phyloP scores from a whole-genome alignment of 139 green algal species.

The Chlorokybus atmophyticus region DNA sequence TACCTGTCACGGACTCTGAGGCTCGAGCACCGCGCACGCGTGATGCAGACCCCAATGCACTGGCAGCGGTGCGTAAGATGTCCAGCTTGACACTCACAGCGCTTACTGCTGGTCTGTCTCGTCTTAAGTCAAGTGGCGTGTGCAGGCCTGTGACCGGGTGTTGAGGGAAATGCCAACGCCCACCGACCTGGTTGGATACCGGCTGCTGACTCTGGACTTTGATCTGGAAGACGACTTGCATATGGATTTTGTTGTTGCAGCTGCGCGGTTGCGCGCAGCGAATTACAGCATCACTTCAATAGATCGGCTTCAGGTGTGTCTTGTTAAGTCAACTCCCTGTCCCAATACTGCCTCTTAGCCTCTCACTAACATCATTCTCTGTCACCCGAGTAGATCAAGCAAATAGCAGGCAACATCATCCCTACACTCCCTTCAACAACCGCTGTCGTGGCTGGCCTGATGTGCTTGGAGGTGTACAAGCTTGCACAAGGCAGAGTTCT shows the following conservation, averaged over 20 bases:
- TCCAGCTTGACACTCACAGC: no score
- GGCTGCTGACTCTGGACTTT: conserved; percentile 12
- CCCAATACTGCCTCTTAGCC: not conserved
- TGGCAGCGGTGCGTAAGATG: no score
- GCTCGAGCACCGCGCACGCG: no score
- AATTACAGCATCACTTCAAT: conserved; percentile 24
- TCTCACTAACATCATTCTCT: no score
- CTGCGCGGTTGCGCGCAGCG: conserved; percentile 14
- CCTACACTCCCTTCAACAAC: conserved; percentile 16
- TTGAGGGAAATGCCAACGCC: conserved; percentile 16
- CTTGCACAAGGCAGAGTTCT: conserved; percentile 12
- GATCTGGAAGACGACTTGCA: conserved; percentile 8
- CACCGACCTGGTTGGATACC: conserved; percentile 16
- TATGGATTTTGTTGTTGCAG: conserved; percentile 15
- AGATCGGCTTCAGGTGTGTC: not conserved
- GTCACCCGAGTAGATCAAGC: no score
- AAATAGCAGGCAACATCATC: conserved; percentile 11
- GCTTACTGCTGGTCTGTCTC: no score
- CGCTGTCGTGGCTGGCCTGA: conserved; percentile 16
- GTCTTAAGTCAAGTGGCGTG: no score
- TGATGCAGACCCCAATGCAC: no score
- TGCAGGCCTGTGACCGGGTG: conserved; percentile 9
- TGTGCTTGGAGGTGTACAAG: conserved; percentile 34
- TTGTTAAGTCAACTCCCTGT: not conserved
- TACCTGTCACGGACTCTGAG: conserved; percentile 16